phyloP scores from a whole-genome alignment of 2,329 filamentous ascomycete species.

The Cordyceps fumosorosea region DNA sequence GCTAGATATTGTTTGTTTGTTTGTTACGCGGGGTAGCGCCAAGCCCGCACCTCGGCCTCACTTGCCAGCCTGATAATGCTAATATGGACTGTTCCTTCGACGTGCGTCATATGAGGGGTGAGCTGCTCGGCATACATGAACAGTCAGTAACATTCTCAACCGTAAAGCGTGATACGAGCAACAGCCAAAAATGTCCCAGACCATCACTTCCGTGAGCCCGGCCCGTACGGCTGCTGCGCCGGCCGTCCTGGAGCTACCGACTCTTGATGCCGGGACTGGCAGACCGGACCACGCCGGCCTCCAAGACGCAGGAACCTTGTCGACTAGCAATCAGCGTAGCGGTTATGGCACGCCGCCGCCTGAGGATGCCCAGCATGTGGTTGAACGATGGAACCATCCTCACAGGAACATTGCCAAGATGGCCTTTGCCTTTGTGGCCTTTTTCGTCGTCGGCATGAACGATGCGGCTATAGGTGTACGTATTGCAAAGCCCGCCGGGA shows the following conservation, averaged over 20 bases:
- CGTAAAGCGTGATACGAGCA: background rate
- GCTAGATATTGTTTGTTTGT: no score
- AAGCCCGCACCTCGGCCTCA: no score
- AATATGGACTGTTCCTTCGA: no score
- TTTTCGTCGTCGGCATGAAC: conserved; percentile 56
- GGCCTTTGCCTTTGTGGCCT: conserved; percentile 46
- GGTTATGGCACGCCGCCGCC: conserved; percentile 18
- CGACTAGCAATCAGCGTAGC: background rate
- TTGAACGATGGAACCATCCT: conserved; percentile 32
- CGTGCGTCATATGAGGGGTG: no score
- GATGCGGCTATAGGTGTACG: conserved; percentile 54
- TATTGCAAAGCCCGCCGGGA: background rate
- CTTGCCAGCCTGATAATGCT: no score
- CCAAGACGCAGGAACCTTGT: background rate
- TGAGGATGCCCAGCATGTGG: conserved; percentile 20
- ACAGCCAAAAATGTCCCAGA: background rate
- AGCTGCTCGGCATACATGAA: no score
- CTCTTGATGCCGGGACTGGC: background rate
- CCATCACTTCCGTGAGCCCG: background rate
- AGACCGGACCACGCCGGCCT: background rate
- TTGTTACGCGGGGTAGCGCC: no score
- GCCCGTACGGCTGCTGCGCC: background rate
- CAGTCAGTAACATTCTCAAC: background rate
- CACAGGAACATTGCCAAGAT: conserved; percentile 26
- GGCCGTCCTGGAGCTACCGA: background rate